phyloP scores from a whole-genome alignment of 2,329 filamentous ascomycete species.

The Bipolaris victoriae region DNA sequence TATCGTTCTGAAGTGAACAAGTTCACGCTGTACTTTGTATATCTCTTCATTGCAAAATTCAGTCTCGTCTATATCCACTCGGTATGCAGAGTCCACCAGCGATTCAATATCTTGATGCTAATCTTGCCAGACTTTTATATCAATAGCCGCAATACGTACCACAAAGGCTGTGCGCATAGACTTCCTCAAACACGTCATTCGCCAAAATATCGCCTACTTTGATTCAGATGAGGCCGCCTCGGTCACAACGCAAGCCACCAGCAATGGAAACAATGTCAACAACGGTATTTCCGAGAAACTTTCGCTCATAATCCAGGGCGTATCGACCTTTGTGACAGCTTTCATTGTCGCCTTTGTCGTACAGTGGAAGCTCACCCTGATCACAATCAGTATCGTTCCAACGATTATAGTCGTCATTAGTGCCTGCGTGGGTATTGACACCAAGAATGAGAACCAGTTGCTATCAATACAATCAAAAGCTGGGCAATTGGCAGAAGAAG shows the following conservation, averaged over 20 bases:
- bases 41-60: slow-evolving; percentile 72
- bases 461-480: slow-evolving; percentile 53
- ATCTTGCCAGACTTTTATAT: slow-evolving; percentile 47
- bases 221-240: slow-evolving; percentile 93
- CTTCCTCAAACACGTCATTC: slow-evolving; percentile 68
- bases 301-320: slow-evolving; percentile 52
- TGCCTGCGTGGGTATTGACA: slow-evolving; percentile 44
- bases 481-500: slow-evolving; percentile 58
- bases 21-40: slow-evolving; percentile 67
- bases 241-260: slow-evolving; percentile 91
- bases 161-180: slow-evolving; percentile 61
- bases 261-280: slow-evolving; percentile 91
- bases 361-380: slow-evolving; percentile 92
- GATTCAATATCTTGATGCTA: slow-evolving; percentile 1
- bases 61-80: slow-evolving; percentile 61
- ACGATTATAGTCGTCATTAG: slow-evolving; percentile 47
- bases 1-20: slow-evolving; percentile 50
- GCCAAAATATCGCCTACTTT: slow-evolving; percentile 51
- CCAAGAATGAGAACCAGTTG: slow-evolving; percentile 46
- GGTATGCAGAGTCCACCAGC: slow-evolving; percentile 8
- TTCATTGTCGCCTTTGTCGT: slow-evolving; percentile 91
- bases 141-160: slow-evolving; percentile 59
- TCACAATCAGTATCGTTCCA: slow-evolving; percentile 61
- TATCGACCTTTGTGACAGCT: slow-evolving; percentile 71
- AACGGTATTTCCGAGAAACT: slow-evolving; percentile 71